These are phyloP conservation scores for Aspergillus novoparasiticus DNA, from an alignment of 2,329 filamentous ascomycete species.

Conservation along the genomic window DNA sequence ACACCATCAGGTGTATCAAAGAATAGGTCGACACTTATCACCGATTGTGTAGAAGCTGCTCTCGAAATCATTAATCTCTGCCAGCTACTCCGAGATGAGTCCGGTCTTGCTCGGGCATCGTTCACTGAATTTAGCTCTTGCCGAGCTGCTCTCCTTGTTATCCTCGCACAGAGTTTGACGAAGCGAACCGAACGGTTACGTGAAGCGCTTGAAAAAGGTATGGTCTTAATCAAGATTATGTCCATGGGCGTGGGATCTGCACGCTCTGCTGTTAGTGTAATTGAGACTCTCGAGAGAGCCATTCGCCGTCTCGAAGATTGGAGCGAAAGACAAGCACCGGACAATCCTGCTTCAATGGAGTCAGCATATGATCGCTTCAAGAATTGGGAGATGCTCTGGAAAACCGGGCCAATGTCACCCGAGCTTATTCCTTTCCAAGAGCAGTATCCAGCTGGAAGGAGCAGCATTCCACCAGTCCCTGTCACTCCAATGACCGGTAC, in stretches of 20 bases:
- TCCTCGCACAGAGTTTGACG: conserved; percentile 43
- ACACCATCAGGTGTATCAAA: conserved; percentile 36
- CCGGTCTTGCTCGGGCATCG: conserved; percentile 57
- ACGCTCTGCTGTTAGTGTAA: conserved; percentile 56
- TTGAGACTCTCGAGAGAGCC: conserved; percentile 56
- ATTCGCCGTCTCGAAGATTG: conserved; percentile 50
- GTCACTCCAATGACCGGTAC: conserved; percentile 26
- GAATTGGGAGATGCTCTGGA: conserved; percentile 56
- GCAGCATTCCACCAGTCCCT: conserved; percentile 19
- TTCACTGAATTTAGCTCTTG: conserved; percentile 61
- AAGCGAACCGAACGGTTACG: conserved; percentile 47
- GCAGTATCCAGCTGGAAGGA: conserved; percentile 12
- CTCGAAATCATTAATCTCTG: conserved; percentile 55
- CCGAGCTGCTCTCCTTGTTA: conserved; percentile 56
- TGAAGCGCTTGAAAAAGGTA: conserved; percentile 52
- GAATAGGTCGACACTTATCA: conserved; percentile 46
- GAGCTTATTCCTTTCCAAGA: conserved; percentile 31
- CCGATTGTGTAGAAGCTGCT: conserved; percentile 57
- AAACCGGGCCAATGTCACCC: conserved; percentile 41
- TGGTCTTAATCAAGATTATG: conserved; percentile 57
- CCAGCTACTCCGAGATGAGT: conserved; percentile 52
- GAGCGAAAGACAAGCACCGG: conserved; percentile 37
- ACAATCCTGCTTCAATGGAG: conserved; percentile 40
- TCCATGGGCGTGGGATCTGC: conserved; percentile 56
- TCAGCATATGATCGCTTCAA: conserved; percentile 56